Evolutionary conservation across 495 filamentous ascomycete genomes (phyloP), one percentile per base, ranked within the genome.

Genomic region (Hypoxylon lenormandii): DNA sequence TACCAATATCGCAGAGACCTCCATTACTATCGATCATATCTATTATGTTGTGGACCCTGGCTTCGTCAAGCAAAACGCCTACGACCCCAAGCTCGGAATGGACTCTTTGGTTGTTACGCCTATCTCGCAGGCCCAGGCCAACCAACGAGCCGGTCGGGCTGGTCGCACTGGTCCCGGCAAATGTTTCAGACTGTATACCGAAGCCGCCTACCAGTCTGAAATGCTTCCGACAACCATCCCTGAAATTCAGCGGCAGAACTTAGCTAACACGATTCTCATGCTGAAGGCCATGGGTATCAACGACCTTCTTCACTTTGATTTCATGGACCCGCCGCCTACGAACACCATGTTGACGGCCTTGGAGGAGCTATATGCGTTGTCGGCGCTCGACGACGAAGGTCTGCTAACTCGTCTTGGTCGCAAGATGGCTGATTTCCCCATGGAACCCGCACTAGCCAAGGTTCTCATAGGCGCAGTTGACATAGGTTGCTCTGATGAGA

Each of bases 221-320:
- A 97, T 99, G 94, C 82, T 98, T 38, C 96, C 95, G 0, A 97
- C 93, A 0, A 92, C 92, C 0, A 93, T 98, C 56, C 95, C 95
- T 8, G 96, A 98, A 72, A 99, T 99, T 50, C 95, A 99, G 73
- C 87, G 95, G 6, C 93, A 97, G 75, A 98, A 98, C 71, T 78
- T 99, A n/a, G 90, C 91, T 0, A 86, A 90, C 58, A 97, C 95
- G 2, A 98, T 99, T 78, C 87, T 99, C 23, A 97, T 98, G 93
- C 85, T 99, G 28, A 99, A 99, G 77, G 95, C 95, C 1, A 98
- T 98, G 94, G 95, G 95, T 3, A 98, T 99, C 75, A 97, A 98
- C 70, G 95, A 99, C 72, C 83, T 99, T 3, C 86, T 99, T 10
- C 92, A 96, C 65, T 99, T 99, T 72, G 94, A 97, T 76, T 99